Base-by-base conservation (phyloP, 345 rosid genomes). In the Linum lewisii region DNA sequence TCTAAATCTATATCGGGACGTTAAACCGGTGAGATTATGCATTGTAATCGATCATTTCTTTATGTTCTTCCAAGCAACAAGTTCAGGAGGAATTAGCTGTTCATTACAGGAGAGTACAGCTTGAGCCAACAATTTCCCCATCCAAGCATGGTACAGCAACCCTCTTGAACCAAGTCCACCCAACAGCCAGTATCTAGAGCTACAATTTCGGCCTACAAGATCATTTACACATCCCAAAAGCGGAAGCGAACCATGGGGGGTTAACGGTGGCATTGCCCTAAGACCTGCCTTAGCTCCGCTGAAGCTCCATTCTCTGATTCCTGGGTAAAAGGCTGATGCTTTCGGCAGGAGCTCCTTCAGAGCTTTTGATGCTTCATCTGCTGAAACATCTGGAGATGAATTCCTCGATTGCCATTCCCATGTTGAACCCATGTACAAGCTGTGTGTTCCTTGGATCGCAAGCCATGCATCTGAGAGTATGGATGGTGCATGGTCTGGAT, bases 131-230 rank as follows among this genome's bases (percentile, higher is more conserved):
- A 88, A 69, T 72, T 81, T 83, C 47, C 96, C 96, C 19, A 84
- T 82, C 84, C 83, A 81, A 58, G 81, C 95, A 75, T 92, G 95
- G 72, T 82, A 86, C 61, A 92, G 70, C 65, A 88, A 72, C 10
- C 96, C 96, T 54, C 96, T 81, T 21, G 95, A 80, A 63, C 98
- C 96, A 13, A 92, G 95, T 68, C 98, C 98, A 38, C 84, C 86
- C 10, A 88, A 77, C 36, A 92, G 68, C 95, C 96, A 92, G 59
- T 72, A 92, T 37, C 73, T 81, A 67, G 79, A 76, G 56, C 61
- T 54, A 68, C 25, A 64, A 49, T 71, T 61, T 45, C 54, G 66
- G 24, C 75, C 77, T 57, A 86, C 24, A 34, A 83, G 67, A 74
- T 79, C 68, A 68, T 84, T 63, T 13, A 88, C 66, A 61, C 95